A percentile compares a stretch with the other conserved stretches of the same genome.
Evolutionary conservation across 1,284 basidiomycete species (phyloP).

Genomic region (Apiotrichum akiyoshidainum): DNA sequence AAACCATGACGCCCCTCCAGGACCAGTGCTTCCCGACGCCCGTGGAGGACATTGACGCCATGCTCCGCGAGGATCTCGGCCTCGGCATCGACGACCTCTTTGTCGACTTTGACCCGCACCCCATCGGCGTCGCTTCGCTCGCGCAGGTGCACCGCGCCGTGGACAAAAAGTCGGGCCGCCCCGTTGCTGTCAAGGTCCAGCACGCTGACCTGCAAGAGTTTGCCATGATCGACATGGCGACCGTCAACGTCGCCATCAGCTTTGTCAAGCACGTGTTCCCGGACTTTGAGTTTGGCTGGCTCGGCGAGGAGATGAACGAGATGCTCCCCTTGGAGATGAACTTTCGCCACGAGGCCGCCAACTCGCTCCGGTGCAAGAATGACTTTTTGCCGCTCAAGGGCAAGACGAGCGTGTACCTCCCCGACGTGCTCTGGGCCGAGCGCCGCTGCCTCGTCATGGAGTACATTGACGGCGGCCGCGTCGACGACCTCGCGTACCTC

Average conservation of each 20-base stretch:
- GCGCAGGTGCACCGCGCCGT: constrained; percentile 91
- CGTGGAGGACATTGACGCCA: constrained; percentile 41
- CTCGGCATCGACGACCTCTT: constrained; percentile 53
- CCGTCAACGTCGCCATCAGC: constrained; percentile 56
- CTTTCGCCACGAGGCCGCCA: constrained; percentile 75
- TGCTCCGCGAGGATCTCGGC: constrained; percentile 44
- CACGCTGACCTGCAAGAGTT: constrained; percentile 94
- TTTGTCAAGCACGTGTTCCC: constrained; percentile 81
- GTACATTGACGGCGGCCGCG: constrained; percentile 76
- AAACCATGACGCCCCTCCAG: constrained; percentile 68
- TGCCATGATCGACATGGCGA: constrained; percentile 71
- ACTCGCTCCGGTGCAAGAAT: constrained; percentile 66
- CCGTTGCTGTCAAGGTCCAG: constrained; percentile 95
- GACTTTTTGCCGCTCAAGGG: constrained; percentile 67
- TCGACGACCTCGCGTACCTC: constrained; percentile 85
- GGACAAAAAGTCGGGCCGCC: constrained; percentile 65
- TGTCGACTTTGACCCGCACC: constrained; percentile 78
- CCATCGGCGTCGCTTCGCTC: constrained; percentile 88
- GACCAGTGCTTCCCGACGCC: constrained; percentile 59
- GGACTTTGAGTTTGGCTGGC: constrained; percentile 80
- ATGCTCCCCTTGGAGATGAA: constrained; percentile 90
- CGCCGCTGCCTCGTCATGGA: constrained; percentile 93
- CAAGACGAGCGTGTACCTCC: constrained; percentile 83
- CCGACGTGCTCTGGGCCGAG: constrained; percentile 76
- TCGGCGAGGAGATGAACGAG: constrained; percentile 86